phyloP scores from a whole-genome alignment of 306 rosid genomes.

The Arachis stenosperma region DNA sequence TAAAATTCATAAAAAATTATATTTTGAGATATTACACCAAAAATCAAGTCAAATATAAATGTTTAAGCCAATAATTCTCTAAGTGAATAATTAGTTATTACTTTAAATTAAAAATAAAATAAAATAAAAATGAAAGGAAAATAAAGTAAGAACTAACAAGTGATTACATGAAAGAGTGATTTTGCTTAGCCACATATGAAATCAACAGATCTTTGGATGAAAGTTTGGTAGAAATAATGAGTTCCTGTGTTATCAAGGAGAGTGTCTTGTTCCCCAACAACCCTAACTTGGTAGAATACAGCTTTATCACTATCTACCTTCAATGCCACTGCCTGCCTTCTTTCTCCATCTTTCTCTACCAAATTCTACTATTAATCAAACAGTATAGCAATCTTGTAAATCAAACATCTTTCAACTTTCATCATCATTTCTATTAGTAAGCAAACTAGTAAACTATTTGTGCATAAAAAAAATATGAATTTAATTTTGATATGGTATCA shows the following conservation, averaged over 20 bases:
- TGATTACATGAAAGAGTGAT: slow-evolving; percentile 60
- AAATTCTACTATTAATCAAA: slow-evolving; percentile 51
- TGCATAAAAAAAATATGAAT: too few species aligned
- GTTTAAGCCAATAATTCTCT: too few species aligned
- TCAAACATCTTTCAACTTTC: background rate
- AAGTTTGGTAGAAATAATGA: slow-evolving; percentile 63
- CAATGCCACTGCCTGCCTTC: too few species aligned
- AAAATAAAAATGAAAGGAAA: background rate
- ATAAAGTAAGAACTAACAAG: background rate
- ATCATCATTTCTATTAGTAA: background rate
- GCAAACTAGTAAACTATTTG: background rate
- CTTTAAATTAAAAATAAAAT: too few species aligned
- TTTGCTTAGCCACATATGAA: slow-evolving; percentile 64
- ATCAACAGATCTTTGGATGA: slow-evolving; percentile 70
- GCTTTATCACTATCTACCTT: too few species aligned
- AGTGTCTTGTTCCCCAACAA: slow-evolving; percentile 74
- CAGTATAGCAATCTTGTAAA: background rate
- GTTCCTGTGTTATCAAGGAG: slow-evolving; percentile 64
- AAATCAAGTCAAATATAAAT: too few species aligned
- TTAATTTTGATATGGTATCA: too few species aligned
- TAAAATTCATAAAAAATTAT: too few species aligned
- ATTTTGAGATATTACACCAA: too few species aligned
- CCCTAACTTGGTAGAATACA: slow-evolving; percentile 55
- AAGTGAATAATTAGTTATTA: too few species aligned
- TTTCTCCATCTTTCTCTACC: slow-evolving; percentile 51